Conservation (phyloP, 1,139 yeast species). For the Trichomonascaceae sp. region DNA sequence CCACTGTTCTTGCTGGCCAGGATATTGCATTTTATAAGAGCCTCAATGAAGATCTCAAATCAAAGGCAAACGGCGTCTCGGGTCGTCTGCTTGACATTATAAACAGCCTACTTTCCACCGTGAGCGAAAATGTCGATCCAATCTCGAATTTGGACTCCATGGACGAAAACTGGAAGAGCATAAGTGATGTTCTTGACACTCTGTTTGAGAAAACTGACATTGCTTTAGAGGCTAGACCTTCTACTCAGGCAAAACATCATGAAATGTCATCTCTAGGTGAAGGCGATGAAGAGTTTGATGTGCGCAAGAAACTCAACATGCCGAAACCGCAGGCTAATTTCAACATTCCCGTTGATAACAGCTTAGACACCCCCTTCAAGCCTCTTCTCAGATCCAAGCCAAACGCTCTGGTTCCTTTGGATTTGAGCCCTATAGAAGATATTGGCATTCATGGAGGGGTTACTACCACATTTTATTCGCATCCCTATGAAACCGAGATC, state of each 20-base stretch:
- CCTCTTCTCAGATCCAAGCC: constrained; percentile 73
- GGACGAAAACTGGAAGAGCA: constrained; percentile 52
- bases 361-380: constrained; percentile 63
- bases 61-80: constrained; percentile 41
- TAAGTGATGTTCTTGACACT: constrained; percentile 60
- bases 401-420: constrained; percentile 51
- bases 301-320: constrained; percentile 36
- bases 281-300: constrained; percentile 16
- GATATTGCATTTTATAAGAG: constrained; percentile 67
- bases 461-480: constrained; percentile 49
- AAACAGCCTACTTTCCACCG: constrained; percentile 46
- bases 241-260: not conserved
- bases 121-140: constrained; percentile 33
- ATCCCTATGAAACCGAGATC: constrained; percentile 82
- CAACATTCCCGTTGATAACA: constrained; percentile 55
- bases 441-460: constrained; percentile 16
- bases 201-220: constrained; percentile 71
- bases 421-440: constrained; percentile 39
- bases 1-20: constrained; percentile 68
- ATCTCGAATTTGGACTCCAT: constrained; percentile 40
- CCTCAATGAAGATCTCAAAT: constrained; percentile 30
- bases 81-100: constrained; percentile 45
- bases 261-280: constrained; percentile 6
- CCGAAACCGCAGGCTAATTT: constrained; percentile 72
- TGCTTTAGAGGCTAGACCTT: constrained; percentile 44